Percentiles rank a stretch among this genome's conserved stretches.
phyloP scores from a whole-genome alignment of 257 asterid genomes.

The Rehmannia glutinosa region DNA sequence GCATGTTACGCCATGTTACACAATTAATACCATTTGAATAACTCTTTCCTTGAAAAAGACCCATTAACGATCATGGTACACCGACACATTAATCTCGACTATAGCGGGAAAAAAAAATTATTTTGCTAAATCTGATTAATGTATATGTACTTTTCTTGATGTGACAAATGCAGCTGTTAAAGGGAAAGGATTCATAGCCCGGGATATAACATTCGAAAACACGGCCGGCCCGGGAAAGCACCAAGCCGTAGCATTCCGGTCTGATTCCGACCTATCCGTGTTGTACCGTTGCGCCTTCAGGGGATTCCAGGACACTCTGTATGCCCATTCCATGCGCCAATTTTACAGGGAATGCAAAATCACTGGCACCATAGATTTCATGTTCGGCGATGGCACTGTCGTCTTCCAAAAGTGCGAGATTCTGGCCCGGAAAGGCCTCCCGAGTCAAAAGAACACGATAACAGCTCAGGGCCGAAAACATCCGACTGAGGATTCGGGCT shows the following conservation, averaged over 20 bases:
- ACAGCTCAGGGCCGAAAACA: conserved; percentile 57
- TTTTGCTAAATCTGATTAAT: background rate
- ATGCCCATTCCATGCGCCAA: conserved; percentile 46
- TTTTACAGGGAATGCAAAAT: too few relatives aligned
- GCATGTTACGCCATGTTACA: too few relatives aligned
- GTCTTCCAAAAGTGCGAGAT: conserved; percentile 43
- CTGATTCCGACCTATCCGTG: conserved; percentile 46
- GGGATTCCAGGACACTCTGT: conserved; percentile 56
- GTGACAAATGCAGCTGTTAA: conserved; percentile 46
- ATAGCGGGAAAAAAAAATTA: too few relatives aligned
- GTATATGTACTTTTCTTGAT: too few relatives aligned
- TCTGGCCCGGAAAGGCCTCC: conserved; percentile 35
- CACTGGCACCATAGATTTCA: conserved; percentile 56
- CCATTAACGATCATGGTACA: too few relatives aligned
- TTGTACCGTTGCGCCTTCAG: conserved; percentile 34
- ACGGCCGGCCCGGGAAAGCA: conserved; percentile 45
- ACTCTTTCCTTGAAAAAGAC: too few relatives aligned
- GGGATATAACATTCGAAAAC: conserved; percentile 42
- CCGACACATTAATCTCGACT: too few relatives aligned
- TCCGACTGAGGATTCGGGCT: conserved; percentile 34
- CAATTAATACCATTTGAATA: too few relatives aligned
- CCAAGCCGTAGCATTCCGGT: conserved; percentile 56
- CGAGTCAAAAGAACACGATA: conserved; percentile 33
- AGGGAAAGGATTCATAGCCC: conserved; percentile 58
- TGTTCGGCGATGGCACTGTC: conserved; percentile 45